Evolutionary conservation across 2,329 filamentous ascomycete genomes (phyloP).

Genomic region (Blumeriella jaapii): DNA sequence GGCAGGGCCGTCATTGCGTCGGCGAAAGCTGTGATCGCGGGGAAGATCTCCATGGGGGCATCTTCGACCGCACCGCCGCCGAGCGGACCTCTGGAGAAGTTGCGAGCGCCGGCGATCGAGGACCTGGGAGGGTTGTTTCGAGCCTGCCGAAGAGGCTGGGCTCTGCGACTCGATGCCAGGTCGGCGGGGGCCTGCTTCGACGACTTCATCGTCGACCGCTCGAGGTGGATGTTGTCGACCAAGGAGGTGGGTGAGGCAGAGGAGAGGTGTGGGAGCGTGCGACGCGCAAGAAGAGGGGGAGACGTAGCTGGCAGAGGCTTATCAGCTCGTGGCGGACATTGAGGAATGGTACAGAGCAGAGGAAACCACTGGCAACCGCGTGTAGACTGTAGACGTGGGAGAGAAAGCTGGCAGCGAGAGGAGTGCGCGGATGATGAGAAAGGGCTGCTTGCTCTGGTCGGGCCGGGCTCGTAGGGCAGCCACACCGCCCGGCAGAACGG

Average conservation of each 20-base stretch:
- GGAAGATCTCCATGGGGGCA: conserved; percentile 55
- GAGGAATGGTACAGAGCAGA: conserved; percentile 1
- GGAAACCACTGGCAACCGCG: conserved; percentile 3
- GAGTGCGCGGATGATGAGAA: conserved; percentile 3
- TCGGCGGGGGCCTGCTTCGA: conserved; percentile 23
- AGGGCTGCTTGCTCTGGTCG: no score
- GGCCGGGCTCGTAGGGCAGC: no score
- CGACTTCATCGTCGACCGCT: conserved; percentile 27
- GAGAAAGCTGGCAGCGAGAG: conserved; percentile 5
- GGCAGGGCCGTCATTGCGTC: conserved; percentile 87
- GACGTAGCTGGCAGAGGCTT: background rate
- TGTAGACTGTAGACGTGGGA: conserved; percentile 5
- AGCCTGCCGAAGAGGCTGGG: conserved; percentile 53
- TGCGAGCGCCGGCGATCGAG: conserved; percentile 36
- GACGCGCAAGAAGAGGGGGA: conserved; percentile 3
- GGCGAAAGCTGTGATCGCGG: conserved; percentile 64
- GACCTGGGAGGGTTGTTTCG: conserved; percentile 51
- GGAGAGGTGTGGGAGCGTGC: conserved; percentile 5
- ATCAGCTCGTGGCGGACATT: conserved; percentile 4
- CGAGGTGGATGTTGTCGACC: conserved; percentile 8
- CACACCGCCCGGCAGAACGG: no score
- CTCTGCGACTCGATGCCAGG: conserved; percentile 40
- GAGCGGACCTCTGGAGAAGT: conserved; percentile 34
- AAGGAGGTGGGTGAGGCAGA: conserved; percentile 1
- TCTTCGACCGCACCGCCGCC: conserved; percentile 32